Percentiles rank a stretch among this genome's conserved stretches.
Evolutionary conservation across 2,329 filamentous ascomycete genomes (phyloP).

Genomic region (Zelopaecilomyces penicillatus): DNA sequence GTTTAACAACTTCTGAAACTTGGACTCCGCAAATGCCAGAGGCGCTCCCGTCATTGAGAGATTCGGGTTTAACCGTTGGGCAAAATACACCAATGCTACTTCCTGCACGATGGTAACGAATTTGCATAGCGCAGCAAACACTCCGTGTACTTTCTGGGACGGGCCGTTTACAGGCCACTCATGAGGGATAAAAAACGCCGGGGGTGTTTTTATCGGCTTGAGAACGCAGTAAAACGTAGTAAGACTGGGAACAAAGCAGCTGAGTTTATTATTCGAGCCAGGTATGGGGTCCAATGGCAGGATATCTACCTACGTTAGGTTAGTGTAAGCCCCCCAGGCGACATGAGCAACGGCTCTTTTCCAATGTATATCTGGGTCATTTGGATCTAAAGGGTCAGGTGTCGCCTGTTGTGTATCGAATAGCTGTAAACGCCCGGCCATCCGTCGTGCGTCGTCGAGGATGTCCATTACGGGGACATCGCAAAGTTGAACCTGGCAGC

Average conservation of each 20-base stretch:
- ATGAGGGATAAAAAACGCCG: neutral
- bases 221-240: neutral
- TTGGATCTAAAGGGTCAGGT: too few relatives aligned
- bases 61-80: neutral
- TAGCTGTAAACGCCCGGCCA: neutral
- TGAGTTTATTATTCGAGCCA: neutral
- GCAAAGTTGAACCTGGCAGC: neutral
- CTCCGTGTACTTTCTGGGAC: neutral
- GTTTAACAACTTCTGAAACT: too few relatives aligned
- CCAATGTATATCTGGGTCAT: neutral
- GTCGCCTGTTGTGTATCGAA: neutral
- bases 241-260: neutral
- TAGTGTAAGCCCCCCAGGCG: neutral
- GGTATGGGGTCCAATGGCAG: neutral
- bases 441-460: neutral
- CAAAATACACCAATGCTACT: neutral
- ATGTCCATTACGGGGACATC: neutral
- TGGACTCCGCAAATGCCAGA: too few relatives aligned
- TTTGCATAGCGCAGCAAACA: neutral
- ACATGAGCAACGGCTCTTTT: neutral
- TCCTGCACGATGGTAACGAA: neutral
- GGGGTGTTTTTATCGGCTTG: neutral
- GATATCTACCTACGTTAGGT: neutral
- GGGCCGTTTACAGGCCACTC: neutral
- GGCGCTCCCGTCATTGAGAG: too few relatives aligned